Evolutionary conservation across 2,329 filamentous ascomycete species (phyloP), one percentile per base, ranked within the genome.

Genomic region (Apiospora saccharicola): DNA sequence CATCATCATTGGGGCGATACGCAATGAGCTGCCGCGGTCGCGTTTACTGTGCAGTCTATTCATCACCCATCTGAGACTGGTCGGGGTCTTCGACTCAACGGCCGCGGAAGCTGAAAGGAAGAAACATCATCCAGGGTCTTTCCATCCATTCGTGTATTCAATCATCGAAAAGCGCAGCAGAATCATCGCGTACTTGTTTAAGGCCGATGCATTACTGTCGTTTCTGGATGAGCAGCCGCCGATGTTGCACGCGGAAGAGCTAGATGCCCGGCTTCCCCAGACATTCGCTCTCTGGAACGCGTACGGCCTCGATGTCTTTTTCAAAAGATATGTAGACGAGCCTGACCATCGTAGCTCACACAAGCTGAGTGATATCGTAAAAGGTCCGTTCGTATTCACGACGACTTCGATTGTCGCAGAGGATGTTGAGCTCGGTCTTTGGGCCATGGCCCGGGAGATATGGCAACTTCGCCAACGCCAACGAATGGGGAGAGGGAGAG

Each of bases 401-500:
- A 67, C 69, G n/a, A 26, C 13, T 6, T 26, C 34, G 3, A 44
- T 72, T 4, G 53, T 72, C 44, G 61, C 68, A 12, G 71, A 72
- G 46, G 71, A 72, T 24, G 67, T 71, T n/a, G 67, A 71, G 8
- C 24, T 72, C 4, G 71, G 71, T 51, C 57, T 72, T 22, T 72
- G 71, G 34, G 16, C n/a, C 24, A 8, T 70, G 10, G 16, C 24
- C 26, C 57, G 57, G 3, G 53, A 53, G 8, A 19, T 72, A 24
- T 72, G 71, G 71, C 26, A 37, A n/a, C 47, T 14, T 41, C 34
- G 57, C 34, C 57, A 64, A 41, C 57, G 57, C 34, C 57, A 24
- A 34, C 57, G 8, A 4, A 41, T 41, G 30, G 34, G 2, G 57
- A 41, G 16, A 34, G 30, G 34, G 19, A 41, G 30, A 1, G 14